These are phyloP conservation scores for Podospora appendiculata DNA, from an alignment of 495 filamentous ascomycete species.

Conservation along the genomic window DNA sequence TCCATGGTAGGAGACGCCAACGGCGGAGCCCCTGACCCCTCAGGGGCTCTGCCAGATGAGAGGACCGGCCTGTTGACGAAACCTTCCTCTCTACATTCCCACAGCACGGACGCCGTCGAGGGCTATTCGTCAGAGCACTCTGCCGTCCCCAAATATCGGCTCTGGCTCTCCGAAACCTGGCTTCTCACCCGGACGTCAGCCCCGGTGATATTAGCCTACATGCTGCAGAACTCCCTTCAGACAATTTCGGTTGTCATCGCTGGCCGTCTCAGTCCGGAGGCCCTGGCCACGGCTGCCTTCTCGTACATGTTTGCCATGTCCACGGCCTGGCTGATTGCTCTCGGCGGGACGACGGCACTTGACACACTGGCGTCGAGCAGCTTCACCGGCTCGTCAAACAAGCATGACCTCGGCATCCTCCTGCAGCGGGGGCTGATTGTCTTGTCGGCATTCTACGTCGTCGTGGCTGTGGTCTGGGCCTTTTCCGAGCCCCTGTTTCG, in stretches of 20 bases:
- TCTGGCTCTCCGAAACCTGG: conserved; percentile 56
- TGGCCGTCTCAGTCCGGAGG: conserved; percentile 71
- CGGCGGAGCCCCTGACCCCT: too few species aligned
- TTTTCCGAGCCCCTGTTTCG: conserved; percentile 72
- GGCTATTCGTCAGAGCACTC: conserved; percentile 1
- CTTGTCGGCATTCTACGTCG: conserved; percentile 65
- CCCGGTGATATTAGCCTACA: conserved; percentile 84
- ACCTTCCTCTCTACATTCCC: conserved; percentile 7
- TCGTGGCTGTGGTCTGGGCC: conserved; percentile 68
- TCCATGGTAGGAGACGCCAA: too few species aligned
- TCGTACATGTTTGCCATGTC: conserved; percentile 91
- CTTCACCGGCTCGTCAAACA: conserved; percentile 80
- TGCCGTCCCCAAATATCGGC: conserved; percentile 1
- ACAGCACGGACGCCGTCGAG: neutral
- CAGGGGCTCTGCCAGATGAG: conserved; percentile 23
- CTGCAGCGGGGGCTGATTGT: conserved; percentile 76
- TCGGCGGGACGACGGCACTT: conserved; percentile 87
- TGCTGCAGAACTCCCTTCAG: conserved; percentile 82
- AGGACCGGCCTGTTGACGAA: conserved; percentile 43
- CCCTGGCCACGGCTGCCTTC: conserved; percentile 78
- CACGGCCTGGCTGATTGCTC: conserved; percentile 81
- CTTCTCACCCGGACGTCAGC: conserved; percentile 60
- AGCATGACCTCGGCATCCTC: conserved; percentile 73
- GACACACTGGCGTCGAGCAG: conserved; percentile 81
- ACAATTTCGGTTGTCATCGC: conserved; percentile 76